These are phyloP conservation scores for Striga hermonthica DNA, from an alignment of 305 asterid species.

Conservation along the genomic window DNA sequence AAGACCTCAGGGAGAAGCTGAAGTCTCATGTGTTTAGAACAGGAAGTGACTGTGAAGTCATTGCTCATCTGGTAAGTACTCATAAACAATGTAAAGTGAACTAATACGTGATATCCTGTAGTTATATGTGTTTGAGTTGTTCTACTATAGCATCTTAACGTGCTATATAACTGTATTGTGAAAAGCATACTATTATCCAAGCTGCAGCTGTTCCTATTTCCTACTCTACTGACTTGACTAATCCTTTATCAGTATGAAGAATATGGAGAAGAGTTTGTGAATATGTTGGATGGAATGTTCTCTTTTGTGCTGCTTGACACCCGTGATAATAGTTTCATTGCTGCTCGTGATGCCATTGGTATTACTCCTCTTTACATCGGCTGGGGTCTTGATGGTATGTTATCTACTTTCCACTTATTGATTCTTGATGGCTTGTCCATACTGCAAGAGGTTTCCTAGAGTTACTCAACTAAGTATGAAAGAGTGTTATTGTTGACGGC, in stretches of 20 bases:
- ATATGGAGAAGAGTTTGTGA: slow-evolving; percentile 89
- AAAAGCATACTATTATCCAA: slow-evolving; percentile 2
- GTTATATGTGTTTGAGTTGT: slow-evolving; percentile 23
- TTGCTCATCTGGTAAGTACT: slow-evolving; percentile 89
- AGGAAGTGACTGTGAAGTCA: slow-evolving; percentile 99
- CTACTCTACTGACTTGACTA: slow-evolving; percentile 26
- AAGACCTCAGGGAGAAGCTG: slow-evolving; percentile 63
- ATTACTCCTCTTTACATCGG: slow-evolving; percentile 97
- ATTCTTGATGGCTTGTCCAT: slow-evolving; percentile 26
- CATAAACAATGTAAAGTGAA: slow-evolving; percentile 15
- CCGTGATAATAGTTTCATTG: slow-evolving; percentile 90
- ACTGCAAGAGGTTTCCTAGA: neutral
- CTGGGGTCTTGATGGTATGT: slow-evolving; percentile 98
- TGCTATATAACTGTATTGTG: neutral
- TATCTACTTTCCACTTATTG: slow-evolving; percentile 11
- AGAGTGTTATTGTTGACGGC: slow-evolving; percentile 14
- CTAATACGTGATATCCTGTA: slow-evolving; percentile 4
- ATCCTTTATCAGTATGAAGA: slow-evolving; percentile 75
- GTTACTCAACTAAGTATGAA: neutral
- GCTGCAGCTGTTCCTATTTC: slow-evolving; percentile 24
- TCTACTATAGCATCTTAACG: slow-evolving; percentile 5
- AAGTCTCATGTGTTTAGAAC: slow-evolving; percentile 80
- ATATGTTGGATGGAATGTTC: slow-evolving; percentile 99
- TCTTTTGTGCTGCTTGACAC: slow-evolving; percentile 98
- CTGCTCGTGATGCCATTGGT: slow-evolving; percentile 99